phyloP scores from a whole-genome alignment of 129 eudicot species.

The Helianthus tuberosus region DNA sequence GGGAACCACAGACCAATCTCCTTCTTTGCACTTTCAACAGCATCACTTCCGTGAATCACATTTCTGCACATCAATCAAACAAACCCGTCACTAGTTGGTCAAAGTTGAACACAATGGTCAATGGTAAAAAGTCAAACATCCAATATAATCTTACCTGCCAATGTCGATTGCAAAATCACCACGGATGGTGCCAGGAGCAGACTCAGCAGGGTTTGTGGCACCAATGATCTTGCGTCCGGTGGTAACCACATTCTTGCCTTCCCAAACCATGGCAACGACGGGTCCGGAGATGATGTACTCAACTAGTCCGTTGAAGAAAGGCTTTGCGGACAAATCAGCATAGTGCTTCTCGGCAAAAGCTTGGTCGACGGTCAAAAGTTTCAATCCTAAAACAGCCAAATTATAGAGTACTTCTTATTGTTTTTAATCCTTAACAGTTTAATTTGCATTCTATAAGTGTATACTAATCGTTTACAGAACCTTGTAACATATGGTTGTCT shows the following conservation, averaged over 20 bases:
- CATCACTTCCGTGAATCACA: slow-evolving; percentile 95
- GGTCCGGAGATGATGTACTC: slow-evolving; percentile 96
- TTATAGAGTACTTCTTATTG: neutral
- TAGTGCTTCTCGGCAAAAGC: slow-evolving; percentile 91
- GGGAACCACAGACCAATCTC: slow-evolving; percentile 98
- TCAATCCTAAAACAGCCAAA: slow-evolving; percentile 52
- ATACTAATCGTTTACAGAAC: neutral
- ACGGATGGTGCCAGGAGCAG: slow-evolving; percentile 99
- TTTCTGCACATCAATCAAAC: slow-evolving; percentile 52
- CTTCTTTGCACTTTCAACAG: slow-evolving; percentile 86
- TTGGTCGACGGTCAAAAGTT: slow-evolving; percentile 74
- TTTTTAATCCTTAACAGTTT: neutral
- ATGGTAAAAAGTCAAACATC: neutral
- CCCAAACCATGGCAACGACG: slow-evolving; percentile 97
- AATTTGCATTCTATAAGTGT: neutral
- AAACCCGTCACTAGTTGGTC: neutral
- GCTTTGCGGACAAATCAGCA: slow-evolving; percentile 85
- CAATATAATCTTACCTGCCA: slow-evolving; percentile 58
- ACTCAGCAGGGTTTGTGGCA: slow-evolving; percentile 89
- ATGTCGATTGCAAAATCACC: slow-evolving; percentile 94
- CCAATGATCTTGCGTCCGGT: slow-evolving; percentile 95
- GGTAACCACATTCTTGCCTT: slow-evolving; percentile 77
- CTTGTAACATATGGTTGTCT: neutral
- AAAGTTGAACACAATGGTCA: neutral
- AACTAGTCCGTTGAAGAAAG: slow-evolving; percentile 81